These are phyloP conservation scores for Termitomyces sp. DNA, from an alignment of 768 basidiomycete species.

Conservation along the genomic window DNA sequence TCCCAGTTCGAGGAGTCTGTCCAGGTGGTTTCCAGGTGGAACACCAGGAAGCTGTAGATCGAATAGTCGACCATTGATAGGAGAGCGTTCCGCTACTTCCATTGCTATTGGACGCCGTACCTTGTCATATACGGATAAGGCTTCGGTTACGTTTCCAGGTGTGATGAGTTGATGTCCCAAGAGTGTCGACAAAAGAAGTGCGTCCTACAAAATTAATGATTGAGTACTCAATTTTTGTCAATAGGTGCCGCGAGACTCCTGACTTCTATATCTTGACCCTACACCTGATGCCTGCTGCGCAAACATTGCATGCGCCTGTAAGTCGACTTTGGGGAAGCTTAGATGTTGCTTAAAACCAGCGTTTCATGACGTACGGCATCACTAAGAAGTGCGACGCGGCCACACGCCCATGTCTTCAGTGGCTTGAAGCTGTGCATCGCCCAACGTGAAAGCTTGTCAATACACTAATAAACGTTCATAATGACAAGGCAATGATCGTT, in stretches of 20 bases:
- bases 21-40: conserved; percentile 14
- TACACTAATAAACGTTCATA: conserved; percentile 20
- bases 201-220: conserved; percentile 8
- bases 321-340: neutral
- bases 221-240: neutral
- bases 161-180: conserved; percentile 14
- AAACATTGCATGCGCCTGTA: conserved; percentile 9
- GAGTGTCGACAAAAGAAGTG: conserved; percentile 12
- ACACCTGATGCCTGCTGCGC: conserved; percentile 10
- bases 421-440: conserved; percentile 33
- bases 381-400: conserved; percentile 37
- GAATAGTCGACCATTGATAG: conserved; percentile 25
- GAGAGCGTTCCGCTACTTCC: conserved; percentile 24
- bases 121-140: conserved; percentile 32
- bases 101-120: conserved; percentile 32
- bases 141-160: conserved; percentile 22
- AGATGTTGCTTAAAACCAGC: neutral
- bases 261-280: conserved; percentile 9
- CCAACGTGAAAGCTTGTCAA: conserved; percentile 34
- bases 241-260: neutral
- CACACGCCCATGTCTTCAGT: conserved; percentile 32
- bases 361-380: conserved; percentile 33
- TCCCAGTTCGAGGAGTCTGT: conserved; percentile 20
- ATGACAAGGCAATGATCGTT: neutral
- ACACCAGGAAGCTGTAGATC: conserved; percentile 19